Evolutionary conservation across 2,329 filamentous ascomycete species (phyloP).

Genomic region (Fusarium piperis): DNA sequence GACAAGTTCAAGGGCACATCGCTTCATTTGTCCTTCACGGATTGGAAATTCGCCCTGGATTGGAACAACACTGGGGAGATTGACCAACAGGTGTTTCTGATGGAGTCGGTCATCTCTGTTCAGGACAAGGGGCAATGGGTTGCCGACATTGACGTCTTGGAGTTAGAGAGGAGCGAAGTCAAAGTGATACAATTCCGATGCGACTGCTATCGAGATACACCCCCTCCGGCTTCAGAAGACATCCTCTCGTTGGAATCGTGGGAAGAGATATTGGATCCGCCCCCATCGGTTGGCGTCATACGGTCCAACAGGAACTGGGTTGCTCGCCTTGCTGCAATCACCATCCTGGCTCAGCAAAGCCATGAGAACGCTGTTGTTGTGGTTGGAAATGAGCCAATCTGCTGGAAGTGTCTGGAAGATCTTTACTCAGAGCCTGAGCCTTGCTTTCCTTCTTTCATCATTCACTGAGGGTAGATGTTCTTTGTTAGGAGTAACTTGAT

Average conservation of each 20-base stretch:
- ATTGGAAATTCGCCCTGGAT: slow-evolving; percentile 19
- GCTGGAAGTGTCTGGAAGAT: slow-evolving; percentile 4
- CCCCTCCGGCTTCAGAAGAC: neutral
- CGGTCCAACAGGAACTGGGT: slow-evolving; percentile 7
- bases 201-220: neutral
- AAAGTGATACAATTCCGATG: slow-evolving; percentile 2
- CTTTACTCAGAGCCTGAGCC: slow-evolving; percentile 10
- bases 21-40: slow-evolving; percentile 34
- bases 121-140: slow-evolving; percentile 37
- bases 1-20: slow-evolving; percentile 11
- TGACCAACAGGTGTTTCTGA: slow-evolving; percentile 23
- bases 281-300: slow-evolving; percentile 1
- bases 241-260: slow-evolving; percentile 12
- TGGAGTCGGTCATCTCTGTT: slow-evolving; percentile 34
- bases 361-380: neutral
- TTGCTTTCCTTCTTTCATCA: slow-evolving; percentile 1
- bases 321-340: slow-evolving; percentile 2
- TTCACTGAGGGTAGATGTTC: neutral
- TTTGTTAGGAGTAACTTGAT: too few relatives aligned
- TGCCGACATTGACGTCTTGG: slow-evolving; percentile 35
- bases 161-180: neutral
- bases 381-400: slow-evolving; percentile 2
- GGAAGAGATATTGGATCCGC: slow-evolving; percentile 10
- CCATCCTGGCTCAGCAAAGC: slow-evolving; percentile 5
- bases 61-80: slow-evolving; percentile 12